Base-by-base conservation (phyloP, 345 rosid genomes). In the Stellera chamaejasme region DNA sequence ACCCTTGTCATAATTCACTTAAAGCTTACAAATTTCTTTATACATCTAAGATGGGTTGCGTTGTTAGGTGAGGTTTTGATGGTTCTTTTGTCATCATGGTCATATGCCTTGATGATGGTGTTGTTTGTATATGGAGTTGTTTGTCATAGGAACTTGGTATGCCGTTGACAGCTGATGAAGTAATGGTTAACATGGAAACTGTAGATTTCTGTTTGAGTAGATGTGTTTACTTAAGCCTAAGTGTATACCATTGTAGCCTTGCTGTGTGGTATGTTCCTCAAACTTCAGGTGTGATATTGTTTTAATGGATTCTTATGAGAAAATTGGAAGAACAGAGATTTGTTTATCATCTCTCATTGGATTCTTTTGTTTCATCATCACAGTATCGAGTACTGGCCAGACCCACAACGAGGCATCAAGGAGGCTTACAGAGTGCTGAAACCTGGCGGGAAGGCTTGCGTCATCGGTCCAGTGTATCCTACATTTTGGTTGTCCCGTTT, bases 371-470 rank as follows among this genome's bases (percentile, higher is more conserved):
- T 61, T 61, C 1, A 7, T 55, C 51, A 47, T 69, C 43, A 63
- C 78, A 93, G 99, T 69, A 93, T 93, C 14, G 99, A 93, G 84
- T 93, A 93, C 74, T 93, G 99, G 99, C 99, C 99, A 25, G 97
- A 93, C 62, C 99, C 97, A 2, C 97, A 87, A 71, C 83, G 99
- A 25, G 99, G 99, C 42, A 89, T 93, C 56, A 87, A 64, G 71
- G 99, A 89, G 80, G 99, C 97, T 15, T 93, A 93, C 75, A 83
- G 99, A 54, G 96, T 93, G 42, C 67, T 93, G 80, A 93, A 89
- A 67, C 77, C 79, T 23, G 96, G 96, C 57, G 97, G 96, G 11
- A 89, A 89, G 66, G 97, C 96, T 41, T 93, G 97, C 63, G 0
- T 93, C 48, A 93, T 93, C 32, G 99, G 99, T 61, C 99, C 99